These are phyloP conservation scores for Penicillium concentricum DNA, from an alignment of 2,329 filamentous ascomycete genomes.

Conservation along the genomic window DNA sequence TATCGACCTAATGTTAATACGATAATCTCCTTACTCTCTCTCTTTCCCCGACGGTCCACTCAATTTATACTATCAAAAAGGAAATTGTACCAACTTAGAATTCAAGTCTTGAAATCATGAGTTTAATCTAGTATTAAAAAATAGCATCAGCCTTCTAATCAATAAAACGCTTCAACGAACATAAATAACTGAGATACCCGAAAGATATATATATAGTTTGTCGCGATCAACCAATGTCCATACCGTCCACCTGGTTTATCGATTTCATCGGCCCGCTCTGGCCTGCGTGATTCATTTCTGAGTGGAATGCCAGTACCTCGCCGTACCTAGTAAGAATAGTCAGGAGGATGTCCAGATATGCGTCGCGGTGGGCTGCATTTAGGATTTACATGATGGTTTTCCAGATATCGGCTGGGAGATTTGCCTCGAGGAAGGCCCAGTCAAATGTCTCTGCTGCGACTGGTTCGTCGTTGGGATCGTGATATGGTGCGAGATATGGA, in stretches of 20 bases:
- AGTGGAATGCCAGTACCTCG: slow-evolving; percentile 21
- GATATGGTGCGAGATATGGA: slow-evolving; percentile 92
- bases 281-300: not conserved
- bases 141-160: not conserved
- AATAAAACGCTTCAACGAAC: not conserved
- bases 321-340: slow-evolving; percentile 8
- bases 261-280: not conserved
- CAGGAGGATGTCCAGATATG: not conserved
- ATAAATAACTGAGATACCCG: not conserved
- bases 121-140: not conserved
- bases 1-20: slow-evolving; percentile 4
- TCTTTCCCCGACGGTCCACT: not conserved
- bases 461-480: slow-evolving; percentile 94
- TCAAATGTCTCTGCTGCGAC: slow-evolving; percentile 95
- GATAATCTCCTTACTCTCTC: not conserved
- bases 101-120: not conserved
- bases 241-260: slow-evolving; percentile 1
- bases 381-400: slow-evolving; percentile 95
- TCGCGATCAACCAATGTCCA: slow-evolving; percentile 9
- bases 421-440: slow-evolving; percentile 98
- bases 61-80: no score
- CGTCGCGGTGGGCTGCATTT: rapidly evolving
- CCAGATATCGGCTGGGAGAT: slow-evolving; percentile 95
- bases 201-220: not conserved
- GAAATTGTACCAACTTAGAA: not conserved